phyloP scores from a whole-genome alignment of 352 stramenopile species.

The Plasmopara halstedii region DNA sequence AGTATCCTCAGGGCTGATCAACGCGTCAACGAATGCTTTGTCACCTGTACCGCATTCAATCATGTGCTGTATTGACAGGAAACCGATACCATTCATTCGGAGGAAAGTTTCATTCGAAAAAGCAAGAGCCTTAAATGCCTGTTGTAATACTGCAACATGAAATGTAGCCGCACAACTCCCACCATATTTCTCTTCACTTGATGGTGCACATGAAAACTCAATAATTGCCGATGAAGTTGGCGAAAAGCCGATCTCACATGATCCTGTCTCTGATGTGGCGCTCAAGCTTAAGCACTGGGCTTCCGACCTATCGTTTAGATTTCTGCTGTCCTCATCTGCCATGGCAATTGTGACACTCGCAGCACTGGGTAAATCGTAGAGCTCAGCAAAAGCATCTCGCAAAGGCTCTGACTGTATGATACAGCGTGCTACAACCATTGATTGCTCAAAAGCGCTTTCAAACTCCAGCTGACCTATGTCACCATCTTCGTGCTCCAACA shows the following conservation, averaged over 20 bases:
- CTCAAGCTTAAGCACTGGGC: constrained; percentile 54
- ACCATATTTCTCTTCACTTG: constrained; percentile 11
- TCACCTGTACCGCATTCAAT: constrained; percentile 57
- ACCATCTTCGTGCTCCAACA: constrained; percentile 67
- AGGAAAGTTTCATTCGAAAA: constrained; percentile 79
- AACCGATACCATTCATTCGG: constrained; percentile 71
- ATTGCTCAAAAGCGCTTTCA: constrained; percentile 70
- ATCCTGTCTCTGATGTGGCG: constrained; percentile 60
- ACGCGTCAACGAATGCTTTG: constrained; percentile 72
- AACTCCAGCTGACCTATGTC: constrained; percentile 70
- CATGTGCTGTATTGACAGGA: constrained; percentile 82
- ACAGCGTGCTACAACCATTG: constrained; percentile 59
- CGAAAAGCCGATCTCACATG: constrained; percentile 76
- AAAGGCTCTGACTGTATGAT: constrained; percentile 81
- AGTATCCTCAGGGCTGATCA: constrained; percentile 74
- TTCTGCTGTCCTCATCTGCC: constrained; percentile 22
- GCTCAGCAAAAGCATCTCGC: constrained; percentile 72
- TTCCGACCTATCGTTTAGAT: constrained; percentile 4
- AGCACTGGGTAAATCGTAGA: constrained; percentile 79
- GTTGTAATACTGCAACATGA: constrained; percentile 74
- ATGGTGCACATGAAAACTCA: constrained; percentile 56
- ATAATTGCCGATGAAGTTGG: constrained; percentile 70
- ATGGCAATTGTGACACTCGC: constrained; percentile 72
- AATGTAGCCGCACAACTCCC: constrained; percentile 48
- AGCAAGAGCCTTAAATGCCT: constrained; percentile 68